Percentiles rank a stretch among this genome's conserved stretches.
phyloP scores from a whole-genome alignment of 768 basidiomycete genomes.

The Xerocomus spinulosus region DNA sequence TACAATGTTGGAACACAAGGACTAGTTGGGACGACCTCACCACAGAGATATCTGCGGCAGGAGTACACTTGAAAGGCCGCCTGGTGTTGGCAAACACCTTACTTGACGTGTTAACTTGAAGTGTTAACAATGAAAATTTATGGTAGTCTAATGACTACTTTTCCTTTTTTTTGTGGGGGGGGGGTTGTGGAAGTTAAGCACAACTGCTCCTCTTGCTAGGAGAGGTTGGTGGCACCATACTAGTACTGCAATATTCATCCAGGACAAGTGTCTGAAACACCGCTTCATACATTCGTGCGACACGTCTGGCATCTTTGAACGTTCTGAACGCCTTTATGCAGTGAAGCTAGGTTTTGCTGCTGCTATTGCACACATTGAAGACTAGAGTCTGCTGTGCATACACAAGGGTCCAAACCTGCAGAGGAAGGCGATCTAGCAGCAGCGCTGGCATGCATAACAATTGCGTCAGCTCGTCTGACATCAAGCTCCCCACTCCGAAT shows the following conservation, averaged over 20 bases:
- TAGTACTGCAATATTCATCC: slow-evolving; percentile 44
- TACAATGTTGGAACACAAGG: too few relatives aligned
- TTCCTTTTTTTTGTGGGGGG: too few relatives aligned
- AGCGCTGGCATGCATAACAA: slow-evolving; percentile 43
- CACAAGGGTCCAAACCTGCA: not conserved
- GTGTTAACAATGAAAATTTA: too few relatives aligned
- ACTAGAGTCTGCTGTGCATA: not conserved
- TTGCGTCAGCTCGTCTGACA: slow-evolving; percentile 18
- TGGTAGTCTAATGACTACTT: too few relatives aligned
- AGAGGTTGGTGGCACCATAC: too few relatives aligned
- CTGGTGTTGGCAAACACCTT: too few relatives aligned
- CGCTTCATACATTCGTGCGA: slow-evolving; percentile 76
- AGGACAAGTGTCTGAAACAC: slow-evolving; percentile 71
- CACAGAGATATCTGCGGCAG: slow-evolving; percentile 82
- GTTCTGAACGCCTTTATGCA: slow-evolving; percentile 84
- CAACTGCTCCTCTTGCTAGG: too few relatives aligned
- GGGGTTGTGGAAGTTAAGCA: too few relatives aligned
- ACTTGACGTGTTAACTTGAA: too few relatives aligned
- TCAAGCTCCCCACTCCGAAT: slow-evolving; percentile 14
- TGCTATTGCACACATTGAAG: slow-evolving; percentile 69
- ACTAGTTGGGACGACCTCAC: too few relatives aligned
- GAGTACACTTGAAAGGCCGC: too few relatives aligned
- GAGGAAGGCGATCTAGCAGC: slow-evolving; percentile 46
- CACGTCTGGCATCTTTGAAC: slow-evolving; percentile 75
- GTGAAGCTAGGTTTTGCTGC: slow-evolving; percentile 79